These are phyloP conservation scores for Colletotrichum echinochloae DNA, from an alignment of 2,329 filamentous ascomycete genomes.

Conservation along the genomic window DNA sequence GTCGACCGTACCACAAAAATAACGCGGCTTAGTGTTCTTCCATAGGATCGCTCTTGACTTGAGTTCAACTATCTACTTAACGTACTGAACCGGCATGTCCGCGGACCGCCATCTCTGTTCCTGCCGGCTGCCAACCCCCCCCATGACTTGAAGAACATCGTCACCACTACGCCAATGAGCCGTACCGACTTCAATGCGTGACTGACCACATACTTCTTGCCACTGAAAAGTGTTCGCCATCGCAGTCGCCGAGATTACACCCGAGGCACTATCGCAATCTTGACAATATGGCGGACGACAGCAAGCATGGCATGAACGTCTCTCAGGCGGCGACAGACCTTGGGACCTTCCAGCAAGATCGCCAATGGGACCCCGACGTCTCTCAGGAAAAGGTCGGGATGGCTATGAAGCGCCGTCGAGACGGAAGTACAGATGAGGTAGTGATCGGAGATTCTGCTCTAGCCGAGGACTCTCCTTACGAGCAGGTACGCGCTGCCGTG, in stretches of 20 bases:
- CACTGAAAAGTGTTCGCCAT: neutral
- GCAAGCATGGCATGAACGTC: constrained; percentile 4
- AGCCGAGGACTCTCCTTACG: constrained; percentile 53
- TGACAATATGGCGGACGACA: constrained; percentile 1
- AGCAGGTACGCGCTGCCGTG: constrained; percentile 44
- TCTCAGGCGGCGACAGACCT: constrained; percentile 41
- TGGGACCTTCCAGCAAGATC: constrained; percentile 48
- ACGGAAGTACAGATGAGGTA: constrained; percentile 49
- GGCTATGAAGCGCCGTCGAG: constrained; percentile 47
- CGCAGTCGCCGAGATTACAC: neutral
- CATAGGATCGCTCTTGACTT: neutral
- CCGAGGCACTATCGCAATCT: too few relatives aligned
- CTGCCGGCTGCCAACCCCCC: neutral
- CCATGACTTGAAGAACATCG: neutral
- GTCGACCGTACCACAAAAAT: constrained; percentile 4
- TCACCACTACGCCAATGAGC: neutral
- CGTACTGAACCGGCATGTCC: neutral
- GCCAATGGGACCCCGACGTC: constrained; percentile 52
- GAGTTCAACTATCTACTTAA: constrained; percentile 4
- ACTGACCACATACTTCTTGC: neutral
- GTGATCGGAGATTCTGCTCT: constrained; percentile 49
- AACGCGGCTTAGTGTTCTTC: constrained; percentile 6
- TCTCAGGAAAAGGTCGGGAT: constrained; percentile 49
- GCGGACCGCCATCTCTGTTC: too few relatives aligned
- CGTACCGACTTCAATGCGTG: neutral